Evolutionary conservation across 495 filamentous ascomycete genomes (phyloP).

Genomic region (Talaromyces nanjingensis): DNA sequence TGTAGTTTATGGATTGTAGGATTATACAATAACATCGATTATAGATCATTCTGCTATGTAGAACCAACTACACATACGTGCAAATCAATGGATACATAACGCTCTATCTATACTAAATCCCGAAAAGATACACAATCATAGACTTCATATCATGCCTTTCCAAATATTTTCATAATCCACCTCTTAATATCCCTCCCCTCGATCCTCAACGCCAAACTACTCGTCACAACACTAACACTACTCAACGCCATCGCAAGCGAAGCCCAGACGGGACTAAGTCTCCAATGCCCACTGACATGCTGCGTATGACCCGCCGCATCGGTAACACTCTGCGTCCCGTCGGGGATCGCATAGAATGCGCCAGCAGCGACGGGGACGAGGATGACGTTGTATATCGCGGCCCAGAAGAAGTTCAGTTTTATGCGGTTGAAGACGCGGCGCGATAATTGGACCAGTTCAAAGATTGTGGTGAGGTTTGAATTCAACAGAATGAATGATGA

Average conservation of each 20-base stretch:
- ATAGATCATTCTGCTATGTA: neutral
- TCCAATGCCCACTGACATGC: constrained; percentile 18
- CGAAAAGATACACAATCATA: neutral
- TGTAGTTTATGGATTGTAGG: neutral
- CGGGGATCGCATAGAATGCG: constrained; percentile 62
- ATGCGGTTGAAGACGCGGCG: constrained; percentile 68
- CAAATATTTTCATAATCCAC: neutral
- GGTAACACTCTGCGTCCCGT: constrained; percentile 36
- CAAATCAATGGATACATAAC: neutral
- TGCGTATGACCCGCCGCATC: constrained; percentile 32
- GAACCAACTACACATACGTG: neutral
- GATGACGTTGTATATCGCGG: constrained; percentile 73
- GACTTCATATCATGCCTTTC: neutral
- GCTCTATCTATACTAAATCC: neutral
- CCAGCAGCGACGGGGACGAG: constrained; percentile 82
- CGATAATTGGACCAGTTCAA: constrained; percentile 67
- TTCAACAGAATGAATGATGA: constrained; percentile 82
- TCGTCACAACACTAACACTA: constrained; percentile 61
- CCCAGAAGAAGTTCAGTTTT: constrained; percentile 85
- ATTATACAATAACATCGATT: neutral
- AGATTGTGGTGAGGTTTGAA: constrained; percentile 58
- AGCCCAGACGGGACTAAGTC: constrained; percentile 66
- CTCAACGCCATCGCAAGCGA: constrained; percentile 68
- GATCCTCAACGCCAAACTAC: constrained; percentile 49
- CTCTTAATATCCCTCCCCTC: constrained; percentile 24